Conservation (phyloP, 371 early-diverging fungal genomes). For the Blyttiomyces sp. region DNA sequence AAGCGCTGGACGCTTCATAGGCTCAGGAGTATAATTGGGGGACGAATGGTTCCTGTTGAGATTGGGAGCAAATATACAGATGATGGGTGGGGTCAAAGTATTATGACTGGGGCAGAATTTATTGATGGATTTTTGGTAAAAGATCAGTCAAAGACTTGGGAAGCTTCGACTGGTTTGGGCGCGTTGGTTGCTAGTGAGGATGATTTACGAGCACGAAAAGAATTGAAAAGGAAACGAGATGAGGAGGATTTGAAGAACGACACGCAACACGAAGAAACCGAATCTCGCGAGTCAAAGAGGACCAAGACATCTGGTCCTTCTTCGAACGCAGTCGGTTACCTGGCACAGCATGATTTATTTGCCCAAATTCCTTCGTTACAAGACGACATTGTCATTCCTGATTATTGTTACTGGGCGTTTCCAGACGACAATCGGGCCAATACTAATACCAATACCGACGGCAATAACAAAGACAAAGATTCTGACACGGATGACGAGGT, state of each 20-base stretch:
- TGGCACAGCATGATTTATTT: constrained; percentile 89
- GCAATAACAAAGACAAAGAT: constrained; percentile 15
- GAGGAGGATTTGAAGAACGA: not conserved
- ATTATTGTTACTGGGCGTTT: constrained; percentile 59
- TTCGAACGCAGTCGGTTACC: constrained; percentile 49
- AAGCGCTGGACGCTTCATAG: constrained; percentile 73
- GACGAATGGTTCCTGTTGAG: constrained; percentile 86
- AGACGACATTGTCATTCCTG: constrained; percentile 72
- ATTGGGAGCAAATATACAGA: constrained; percentile 77
- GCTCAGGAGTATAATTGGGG: constrained; percentile 67
- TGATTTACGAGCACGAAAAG: not conserved
- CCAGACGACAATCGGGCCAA: not conserved
- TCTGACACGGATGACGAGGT: constrained; percentile 34
- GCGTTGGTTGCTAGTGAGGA: not conserved
- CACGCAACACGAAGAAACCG: not conserved
- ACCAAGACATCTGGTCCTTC: not conserved
- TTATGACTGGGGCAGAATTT: constrained; percentile 75
- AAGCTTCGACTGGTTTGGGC: constrained; percentile 1
- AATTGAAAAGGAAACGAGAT: not conserved
- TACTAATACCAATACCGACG: constrained; percentile 11
- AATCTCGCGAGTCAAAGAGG: not conserved
- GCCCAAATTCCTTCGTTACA: constrained; percentile 71
- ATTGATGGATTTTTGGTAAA: constrained; percentile 55
- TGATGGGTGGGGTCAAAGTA: constrained; percentile 69
- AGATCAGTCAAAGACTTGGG: no score